phyloP scores from a whole-genome alignment of 169 alveolate genomes.

The Cryptosporidium parvum region DNA sequence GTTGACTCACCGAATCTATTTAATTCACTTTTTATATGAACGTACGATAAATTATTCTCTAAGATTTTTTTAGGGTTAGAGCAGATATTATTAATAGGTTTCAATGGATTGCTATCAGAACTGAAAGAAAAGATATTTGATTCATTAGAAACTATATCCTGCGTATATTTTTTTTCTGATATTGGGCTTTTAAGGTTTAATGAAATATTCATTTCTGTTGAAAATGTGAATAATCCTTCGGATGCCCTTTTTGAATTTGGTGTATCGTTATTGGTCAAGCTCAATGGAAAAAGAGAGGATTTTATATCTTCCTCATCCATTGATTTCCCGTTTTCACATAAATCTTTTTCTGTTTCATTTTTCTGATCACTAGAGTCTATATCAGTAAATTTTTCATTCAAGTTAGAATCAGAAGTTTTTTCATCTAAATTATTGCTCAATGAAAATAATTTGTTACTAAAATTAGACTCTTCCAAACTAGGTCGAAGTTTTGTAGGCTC shows the following conservation, averaged over 20 bases:
- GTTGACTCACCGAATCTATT: background rate
- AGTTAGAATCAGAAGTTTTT: background rate
- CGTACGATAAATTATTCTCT: background rate
- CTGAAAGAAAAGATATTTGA: slow-evolving; percentile 9
- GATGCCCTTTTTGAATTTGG: slow-evolving; percentile 27
- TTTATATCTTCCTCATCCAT: background rate
- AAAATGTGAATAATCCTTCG: slow-evolving; percentile 13
- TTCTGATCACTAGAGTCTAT: no score
- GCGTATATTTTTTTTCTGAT: background rate
- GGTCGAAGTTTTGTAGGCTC: background rate
- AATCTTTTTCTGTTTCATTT: background rate
- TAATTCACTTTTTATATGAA: background rate
- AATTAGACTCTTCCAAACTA: background rate
- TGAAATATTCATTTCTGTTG: slow-evolving; percentile 16
- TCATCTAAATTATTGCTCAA: no score
- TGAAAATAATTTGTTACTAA: no score
- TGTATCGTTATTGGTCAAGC: background rate
- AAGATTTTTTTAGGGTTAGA: background rate
- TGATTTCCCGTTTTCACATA: background rate
- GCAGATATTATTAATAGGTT: slow-evolving; percentile 2
- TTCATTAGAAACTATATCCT: slow-evolving; percentile 3
- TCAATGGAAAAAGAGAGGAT: slow-evolving; percentile 3
- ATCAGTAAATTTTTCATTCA: background rate
- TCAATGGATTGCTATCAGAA: slow-evolving; percentile 17
- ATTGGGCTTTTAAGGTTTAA: background rate